Conservation (phyloP, 2,329 filamentous ascomycete species). For the Curvularia spicifera region DNA sequence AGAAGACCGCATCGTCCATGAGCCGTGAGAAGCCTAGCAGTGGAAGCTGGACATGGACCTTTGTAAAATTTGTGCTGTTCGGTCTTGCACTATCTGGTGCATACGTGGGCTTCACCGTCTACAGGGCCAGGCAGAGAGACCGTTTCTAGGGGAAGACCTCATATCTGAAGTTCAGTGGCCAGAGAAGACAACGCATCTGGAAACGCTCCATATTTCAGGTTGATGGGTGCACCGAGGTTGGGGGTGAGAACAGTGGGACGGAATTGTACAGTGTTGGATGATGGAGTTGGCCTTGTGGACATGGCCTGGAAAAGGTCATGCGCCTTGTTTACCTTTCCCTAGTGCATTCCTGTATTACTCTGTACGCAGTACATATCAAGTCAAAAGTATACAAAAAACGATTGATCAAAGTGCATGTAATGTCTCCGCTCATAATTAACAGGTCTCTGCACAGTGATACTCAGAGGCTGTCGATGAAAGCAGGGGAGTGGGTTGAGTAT, state of each 20-base stretch:
- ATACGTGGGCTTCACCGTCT: slow-evolving; percentile 87
- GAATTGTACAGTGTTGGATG: slow-evolving; percentile 33
- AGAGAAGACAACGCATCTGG: slow-evolving; percentile 7
- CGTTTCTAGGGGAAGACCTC: slow-evolving; percentile 50
- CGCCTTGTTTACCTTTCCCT: slow-evolving; percentile 17
- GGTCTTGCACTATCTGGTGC: slow-evolving; percentile 71
- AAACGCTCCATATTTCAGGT: slow-evolving; percentile 1
- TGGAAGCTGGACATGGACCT: slow-evolving; percentile 71
- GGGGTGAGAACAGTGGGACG: slow-evolving; percentile 15
- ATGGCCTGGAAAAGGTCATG: slow-evolving; percentile 17
- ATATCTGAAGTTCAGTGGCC: slow-evolving; percentile 12
- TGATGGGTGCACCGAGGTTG: slow-evolving; percentile 15
- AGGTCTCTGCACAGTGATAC: slow-evolving; percentile 8
- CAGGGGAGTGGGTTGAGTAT: slow-evolving; percentile 14
- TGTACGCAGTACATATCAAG: slow-evolving; percentile 14
- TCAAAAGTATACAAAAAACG: background rate
- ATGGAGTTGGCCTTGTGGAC: slow-evolving; percentile 15
- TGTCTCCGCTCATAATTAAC: slow-evolving; percentile 19
- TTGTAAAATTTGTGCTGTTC: slow-evolving; percentile 85
- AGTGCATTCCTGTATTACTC: slow-evolving; percentile 13
- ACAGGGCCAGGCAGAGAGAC: slow-evolving; percentile 66
- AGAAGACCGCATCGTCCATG: slow-evolving; percentile 39
- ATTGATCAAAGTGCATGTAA: background rate
- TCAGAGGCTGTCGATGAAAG: slow-evolving; percentile 14
- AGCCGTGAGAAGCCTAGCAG: slow-evolving; percentile 52